Percentiles rank a stretch among this genome's conserved stretches.
phyloP scores from a whole-genome alignment of 2,329 filamentous ascomycete species.

The Bipolaris victoriae region DNA sequence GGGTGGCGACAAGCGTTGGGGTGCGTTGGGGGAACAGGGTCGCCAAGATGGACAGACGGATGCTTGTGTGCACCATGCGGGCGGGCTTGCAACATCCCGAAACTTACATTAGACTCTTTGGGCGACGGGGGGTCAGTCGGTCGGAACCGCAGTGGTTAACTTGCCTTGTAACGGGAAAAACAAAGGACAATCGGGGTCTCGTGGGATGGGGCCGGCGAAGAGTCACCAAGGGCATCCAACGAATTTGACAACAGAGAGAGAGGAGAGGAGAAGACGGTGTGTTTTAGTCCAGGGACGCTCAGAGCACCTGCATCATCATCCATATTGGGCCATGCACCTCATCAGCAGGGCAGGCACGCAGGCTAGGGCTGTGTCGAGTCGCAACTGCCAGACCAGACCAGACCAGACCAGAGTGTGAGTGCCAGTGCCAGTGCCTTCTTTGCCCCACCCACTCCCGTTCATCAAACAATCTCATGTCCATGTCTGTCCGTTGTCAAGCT shows the following conservation, averaged over 20 bases:
- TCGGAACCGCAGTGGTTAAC: conserved; percentile 1
- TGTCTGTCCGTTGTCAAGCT: conserved; percentile 1
- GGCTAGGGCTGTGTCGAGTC: conserved; percentile 1
- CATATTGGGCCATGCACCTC: conserved; percentile 9
- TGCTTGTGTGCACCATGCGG: not conserved
- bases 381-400: not conserved
- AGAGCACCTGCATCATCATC: conserved; percentile 13
- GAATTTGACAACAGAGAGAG: not conserved
- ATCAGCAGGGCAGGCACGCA: conserved; percentile 9
- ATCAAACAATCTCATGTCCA: not conserved
- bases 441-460: not conserved
- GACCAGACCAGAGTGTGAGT: too few species aligned
- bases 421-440: too few species aligned
- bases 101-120: not conserved
- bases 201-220: not conserved
- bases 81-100: conserved; percentile 6
- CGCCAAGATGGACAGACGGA: not conserved
- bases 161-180: not conserved
- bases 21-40: not conserved
- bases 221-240: not conserved
- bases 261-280: not conserved
- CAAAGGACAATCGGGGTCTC: not conserved
- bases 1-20: not conserved
- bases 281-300: conserved; percentile 8
- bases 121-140: not conserved